These are phyloP conservation scores for Podaxis sp. DNA, from an alignment of 768 basidiomycete genomes.

Conservation along the genomic window DNA sequence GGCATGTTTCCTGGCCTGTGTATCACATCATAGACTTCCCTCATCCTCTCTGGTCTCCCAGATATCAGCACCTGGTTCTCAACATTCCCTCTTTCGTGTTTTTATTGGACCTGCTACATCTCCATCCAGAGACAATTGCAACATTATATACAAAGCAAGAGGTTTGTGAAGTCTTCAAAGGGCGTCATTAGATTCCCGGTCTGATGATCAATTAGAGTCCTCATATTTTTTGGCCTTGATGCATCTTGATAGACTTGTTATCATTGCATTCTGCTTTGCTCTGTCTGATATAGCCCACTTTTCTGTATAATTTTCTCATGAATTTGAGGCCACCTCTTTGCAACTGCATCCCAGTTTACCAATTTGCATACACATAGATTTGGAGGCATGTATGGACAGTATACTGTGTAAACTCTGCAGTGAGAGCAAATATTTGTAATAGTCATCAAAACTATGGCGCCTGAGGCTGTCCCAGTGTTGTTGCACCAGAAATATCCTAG, in stretches of 20 bases:
- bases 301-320: background rate
- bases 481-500: background rate
- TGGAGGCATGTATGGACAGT: too few species aligned
- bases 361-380: too few species aligned
- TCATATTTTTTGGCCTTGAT: background rate
- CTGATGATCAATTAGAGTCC: background rate
- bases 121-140: constrained; percentile 10
- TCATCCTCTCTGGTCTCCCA: constrained; percentile 14
- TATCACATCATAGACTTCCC: constrained; percentile 12
- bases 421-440: constrained; percentile 2
- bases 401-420: background rate
- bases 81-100: constrained; percentile 6
- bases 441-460: background rate
- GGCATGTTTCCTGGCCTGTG: background rate
- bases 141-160: constrained; percentile 10
- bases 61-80: constrained; percentile 11
- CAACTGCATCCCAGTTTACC: too few species aligned
- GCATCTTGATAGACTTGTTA: too few species aligned
- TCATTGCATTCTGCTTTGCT: too few species aligned
- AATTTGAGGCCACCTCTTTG: too few species aligned
- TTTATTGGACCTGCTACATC: constrained; percentile 12
- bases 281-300: background rate
- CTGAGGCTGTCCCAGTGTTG: background rate
- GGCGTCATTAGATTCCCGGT: background rate
- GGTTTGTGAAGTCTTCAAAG: background rate